These are phyloP conservation scores for Phanerochaete carnosa DNA, from an alignment of 768 basidiomycete genomes.

Conservation along the genomic window DNA sequence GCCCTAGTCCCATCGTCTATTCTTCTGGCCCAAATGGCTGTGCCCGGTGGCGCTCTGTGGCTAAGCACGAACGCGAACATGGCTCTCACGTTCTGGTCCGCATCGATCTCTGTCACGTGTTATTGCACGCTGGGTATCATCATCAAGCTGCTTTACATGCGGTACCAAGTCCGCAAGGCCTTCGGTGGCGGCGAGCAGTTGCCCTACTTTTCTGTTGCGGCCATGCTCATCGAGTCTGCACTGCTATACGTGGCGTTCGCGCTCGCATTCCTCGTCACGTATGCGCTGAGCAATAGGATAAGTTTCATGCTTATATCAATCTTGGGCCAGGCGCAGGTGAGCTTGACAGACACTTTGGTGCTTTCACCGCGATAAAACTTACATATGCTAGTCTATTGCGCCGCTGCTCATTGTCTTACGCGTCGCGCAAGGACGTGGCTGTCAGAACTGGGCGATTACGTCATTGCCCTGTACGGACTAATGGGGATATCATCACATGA, in stretches of 20 bases:
- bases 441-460: no score
- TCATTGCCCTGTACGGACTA: no score
- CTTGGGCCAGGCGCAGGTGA: conserved; percentile 21
- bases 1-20: conserved; percentile 15
- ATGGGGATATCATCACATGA: no score
- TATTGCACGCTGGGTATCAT: conserved; percentile 21
- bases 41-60: conserved; percentile 13
- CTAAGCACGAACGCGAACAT: conserved; percentile 14
- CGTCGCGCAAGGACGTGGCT: conserved; percentile 19
- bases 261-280: conserved; percentile 22
- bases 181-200: conserved; percentile 10
- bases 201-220: conserved; percentile 18
- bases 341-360: background rate
- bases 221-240: conserved; percentile 27
- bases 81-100: conserved; percentile 20
- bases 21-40: conserved; percentile 15
- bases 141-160: conserved; percentile 17
- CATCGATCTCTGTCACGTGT: conserved; percentile 20
- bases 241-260: conserved; percentile 21
- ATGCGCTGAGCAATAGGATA: conserved; percentile 14
- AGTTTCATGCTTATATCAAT: conserved; percentile 19
- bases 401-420: conserved; percentile 24
- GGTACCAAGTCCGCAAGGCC: conserved; percentile 20
- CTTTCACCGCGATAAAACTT: no score
- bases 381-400: conserved; percentile 15